These are phyloP conservation scores for Chalaropsis ovoidea DNA, from an alignment of 2,329 filamentous ascomycete genomes.

Conservation along the genomic window DNA sequence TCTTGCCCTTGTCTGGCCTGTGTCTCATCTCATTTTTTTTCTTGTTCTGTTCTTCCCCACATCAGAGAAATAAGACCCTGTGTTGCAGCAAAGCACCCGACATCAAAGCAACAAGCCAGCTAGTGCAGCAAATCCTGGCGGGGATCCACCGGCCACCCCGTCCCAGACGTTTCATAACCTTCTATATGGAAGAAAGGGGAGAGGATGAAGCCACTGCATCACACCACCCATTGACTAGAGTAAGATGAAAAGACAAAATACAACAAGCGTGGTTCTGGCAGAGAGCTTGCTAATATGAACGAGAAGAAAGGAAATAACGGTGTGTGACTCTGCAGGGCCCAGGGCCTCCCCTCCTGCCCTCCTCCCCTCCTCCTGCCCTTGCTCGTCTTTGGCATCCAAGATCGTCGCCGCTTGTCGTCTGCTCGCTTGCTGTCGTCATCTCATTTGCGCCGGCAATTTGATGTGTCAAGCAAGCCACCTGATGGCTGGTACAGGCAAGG, in stretches of 20 bases:
- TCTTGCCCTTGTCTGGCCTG: slow-evolving; percentile 5
- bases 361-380: neutral
- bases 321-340: neutral
- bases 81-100: neutral
- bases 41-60: neutral
- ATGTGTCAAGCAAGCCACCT: slow-evolving; percentile 7
- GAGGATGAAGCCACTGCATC: neutral
- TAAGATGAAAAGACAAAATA: neutral
- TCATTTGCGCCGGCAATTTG: slow-evolving; percentile 1
- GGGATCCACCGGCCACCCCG: slow-evolving; percentile 12
- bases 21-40: slow-evolving; percentile 7
- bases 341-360: too few species aligned
- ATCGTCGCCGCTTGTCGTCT: slow-evolving; percentile 3
- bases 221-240: too few species aligned
- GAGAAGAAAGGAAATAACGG: neutral
- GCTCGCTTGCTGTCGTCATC: slow-evolving; percentile 11
- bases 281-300: neutral
- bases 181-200: slow-evolving; percentile 14
- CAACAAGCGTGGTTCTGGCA: neutral
- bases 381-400: neutral
- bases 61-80: neutral
- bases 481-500: neutral
- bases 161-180: slow-evolving; percentile 14
- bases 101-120: too few species aligned
- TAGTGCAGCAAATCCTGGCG: neutral